Evolutionary conservation across 2,329 filamentous ascomycete species (phyloP).

Genomic region (Venturia carpophila): DNA sequence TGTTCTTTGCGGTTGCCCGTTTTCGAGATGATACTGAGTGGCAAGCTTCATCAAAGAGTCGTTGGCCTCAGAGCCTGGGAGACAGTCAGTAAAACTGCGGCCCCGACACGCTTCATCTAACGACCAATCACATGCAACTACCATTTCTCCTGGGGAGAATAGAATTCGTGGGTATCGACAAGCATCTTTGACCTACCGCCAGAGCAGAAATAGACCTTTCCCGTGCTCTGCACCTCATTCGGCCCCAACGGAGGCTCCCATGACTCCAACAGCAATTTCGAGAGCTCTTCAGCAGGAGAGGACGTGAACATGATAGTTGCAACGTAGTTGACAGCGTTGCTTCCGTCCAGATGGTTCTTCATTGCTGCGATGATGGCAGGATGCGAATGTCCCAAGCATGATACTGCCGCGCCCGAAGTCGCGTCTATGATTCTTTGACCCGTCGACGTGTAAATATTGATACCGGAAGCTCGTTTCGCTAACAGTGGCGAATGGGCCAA

Average conservation of each 20-base stretch:
- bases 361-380: constrained; percentile 54
- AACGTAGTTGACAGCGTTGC: constrained; percentile 47
- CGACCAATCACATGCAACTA: neutral
- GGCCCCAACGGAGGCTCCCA: constrained; percentile 1
- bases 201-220: constrained; percentile 4
- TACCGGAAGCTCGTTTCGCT: constrained; percentile 36
- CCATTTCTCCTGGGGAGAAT: neutral
- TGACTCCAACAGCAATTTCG: constrained; percentile 27
- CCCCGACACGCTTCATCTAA: neutral
- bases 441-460: constrained; percentile 44
- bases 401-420: constrained; percentile 64
- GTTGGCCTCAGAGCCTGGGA: constrained; percentile 46
- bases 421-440: constrained; percentile 61
- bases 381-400: constrained; percentile 61
- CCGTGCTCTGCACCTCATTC: neutral
- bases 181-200: neutral
- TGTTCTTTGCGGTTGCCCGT: constrained; percentile 45
- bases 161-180: neutral
- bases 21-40: constrained; percentile 57
- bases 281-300: constrained; percentile 46
- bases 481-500: neutral
- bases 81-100: constrained; percentile 33
- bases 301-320: constrained; percentile 52
- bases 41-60: constrained; percentile 64
- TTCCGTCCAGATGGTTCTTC: constrained; percentile 45